Base-by-base conservation (phyloP, 768 basidiomycete genomes). In the Kwoniella shandongensis region DNA sequence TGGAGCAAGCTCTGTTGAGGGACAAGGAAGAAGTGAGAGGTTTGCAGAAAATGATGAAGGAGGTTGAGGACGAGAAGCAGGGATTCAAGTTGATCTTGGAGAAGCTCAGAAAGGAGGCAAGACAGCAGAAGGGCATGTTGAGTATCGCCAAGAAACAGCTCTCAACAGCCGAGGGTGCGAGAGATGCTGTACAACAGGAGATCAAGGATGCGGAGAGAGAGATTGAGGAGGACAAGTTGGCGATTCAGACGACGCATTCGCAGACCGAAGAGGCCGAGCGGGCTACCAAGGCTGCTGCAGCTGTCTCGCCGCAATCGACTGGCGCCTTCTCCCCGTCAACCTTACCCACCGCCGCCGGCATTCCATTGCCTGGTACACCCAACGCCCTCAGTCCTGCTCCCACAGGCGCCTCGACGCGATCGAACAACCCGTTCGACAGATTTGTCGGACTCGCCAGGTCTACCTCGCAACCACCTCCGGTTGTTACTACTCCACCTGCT, bases 111-210 rank as follows among this genome's bases (percentile, higher is more conserved):
- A 98, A 89, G 78, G 93, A 97, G 49, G 91, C 89, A 1, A 88
- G 94, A 75, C 91, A 96, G 72, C 93, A 97, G 79, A 97, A 91
- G 75, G 96, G 96, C 10, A 81, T 94, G 62, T 81, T 94, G 22
- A 92, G 92, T 4, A 94, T 98, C 73, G 89, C 90, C 4, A 87
- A 87, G 79, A 98, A 99, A 76, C 96, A 98, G 79, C 79, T 98
- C 25, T 83, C 83, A 23, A 84, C 88, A 4, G 87, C 89, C 61
- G 94, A 98, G 74, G 80, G 82, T 0, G 88, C 89, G 67, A 84
- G 82, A 54, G 83, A 81, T 13, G 88, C 84, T 74, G 80, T 79
- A 10, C 83, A 86, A 65, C 84, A 84, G 69, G 91, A 92, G 64
- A 78, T 89, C 8, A 83, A 83, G 62, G 88, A 87, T 45, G 85